Evolutionary conservation across 2,329 filamentous ascomycete genomes (phyloP).

Genomic region (Trichothecium sympodiale): DNA sequence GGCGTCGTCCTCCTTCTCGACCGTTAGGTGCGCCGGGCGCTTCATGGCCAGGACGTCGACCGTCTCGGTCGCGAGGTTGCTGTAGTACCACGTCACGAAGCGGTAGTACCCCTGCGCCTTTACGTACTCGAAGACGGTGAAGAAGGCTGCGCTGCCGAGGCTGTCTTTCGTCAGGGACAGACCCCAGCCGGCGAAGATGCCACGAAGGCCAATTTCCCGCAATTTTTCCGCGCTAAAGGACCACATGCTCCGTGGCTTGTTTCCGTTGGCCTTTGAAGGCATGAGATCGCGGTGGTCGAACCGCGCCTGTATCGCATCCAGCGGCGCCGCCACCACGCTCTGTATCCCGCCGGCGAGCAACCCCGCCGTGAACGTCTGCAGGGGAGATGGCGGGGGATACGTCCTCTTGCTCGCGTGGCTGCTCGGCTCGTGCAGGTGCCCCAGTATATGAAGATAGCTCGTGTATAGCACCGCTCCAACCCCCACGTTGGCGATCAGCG

Average conservation of each 20-base stretch:
- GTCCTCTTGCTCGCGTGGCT: slow-evolving; percentile 44
- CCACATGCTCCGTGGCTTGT: slow-evolving; percentile 56
- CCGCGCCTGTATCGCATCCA: slow-evolving; percentile 65
- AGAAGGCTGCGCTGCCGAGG: slow-evolving; percentile 60
- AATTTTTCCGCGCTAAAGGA: slow-evolving; percentile 53
- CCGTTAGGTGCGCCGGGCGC: slow-evolving; percentile 19
- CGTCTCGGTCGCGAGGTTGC: slow-evolving; percentile 40
- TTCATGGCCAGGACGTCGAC: slow-evolving; percentile 37
- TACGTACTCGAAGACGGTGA: slow-evolving; percentile 64
- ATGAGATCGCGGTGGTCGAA: slow-evolving; percentile 49
- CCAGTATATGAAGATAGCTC: slow-evolving; percentile 61
- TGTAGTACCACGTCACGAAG: slow-evolving; percentile 62
- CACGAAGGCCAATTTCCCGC: slow-evolving; percentile 59
- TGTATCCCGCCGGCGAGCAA: slow-evolving; percentile 59
- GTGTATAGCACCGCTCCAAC: slow-evolving; percentile 69
- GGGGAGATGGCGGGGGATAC: slow-evolving; percentile 56
- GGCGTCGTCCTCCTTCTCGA: slow-evolving; percentile 17
- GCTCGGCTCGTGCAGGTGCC: slow-evolving; percentile 54
- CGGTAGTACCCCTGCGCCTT: slow-evolving; percentile 62
- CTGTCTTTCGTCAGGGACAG: slow-evolving; percentile 60
- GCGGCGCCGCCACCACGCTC: slow-evolving; percentile 59
- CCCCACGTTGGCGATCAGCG: slow-evolving; percentile 61
- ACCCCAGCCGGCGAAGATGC: slow-evolving; percentile 64
- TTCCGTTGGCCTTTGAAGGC: slow-evolving; percentile 23
- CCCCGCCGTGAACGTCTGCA: slow-evolving; percentile 58